Evolutionary conservation across 169 alveolate species (phyloP).

Genomic region (Plasmodium fragile): DNA sequence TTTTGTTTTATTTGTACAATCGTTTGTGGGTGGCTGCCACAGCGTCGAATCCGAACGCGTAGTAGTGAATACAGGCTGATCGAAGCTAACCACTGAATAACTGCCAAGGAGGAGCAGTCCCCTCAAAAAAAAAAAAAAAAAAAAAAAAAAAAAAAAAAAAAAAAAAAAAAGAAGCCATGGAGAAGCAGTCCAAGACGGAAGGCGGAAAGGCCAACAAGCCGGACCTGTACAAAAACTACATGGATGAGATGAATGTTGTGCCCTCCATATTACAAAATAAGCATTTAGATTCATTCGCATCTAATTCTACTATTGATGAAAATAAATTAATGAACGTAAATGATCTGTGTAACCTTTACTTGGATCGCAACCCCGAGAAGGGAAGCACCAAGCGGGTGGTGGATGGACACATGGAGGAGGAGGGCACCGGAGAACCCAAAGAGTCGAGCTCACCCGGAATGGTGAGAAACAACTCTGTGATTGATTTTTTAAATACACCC

Average conservation of each 20-base stretch:
- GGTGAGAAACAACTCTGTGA: not conserved
- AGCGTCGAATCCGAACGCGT: no score
- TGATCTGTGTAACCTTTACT: conserved; percentile 28
- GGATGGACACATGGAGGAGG: not conserved
- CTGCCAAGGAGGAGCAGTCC: not conserved
- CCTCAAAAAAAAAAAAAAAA: not conserved
- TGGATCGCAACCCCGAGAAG: conserved; percentile 10
- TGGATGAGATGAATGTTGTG: conserved; percentile 29
- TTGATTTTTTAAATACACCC: conserved; percentile 37
- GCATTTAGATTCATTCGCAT: conserved; percentile 27
- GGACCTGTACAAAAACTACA: conserved; percentile 27
- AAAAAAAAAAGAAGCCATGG: not conserved
- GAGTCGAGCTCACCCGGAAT: not conserved
- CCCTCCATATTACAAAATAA: conserved; percentile 13
- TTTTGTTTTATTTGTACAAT: not conserved
- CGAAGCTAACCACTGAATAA: not conserved
- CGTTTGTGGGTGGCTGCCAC: not conserved
- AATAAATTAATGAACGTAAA: conserved; percentile 42
- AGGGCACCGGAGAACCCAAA: not conserved
- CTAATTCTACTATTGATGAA: conserved; percentile 71
- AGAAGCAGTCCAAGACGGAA: not conserved
- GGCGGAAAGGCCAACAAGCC: not conserved
- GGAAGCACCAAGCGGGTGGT: not conserved
- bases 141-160: not conserved
- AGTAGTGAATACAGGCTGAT: not conserved